Evolutionary conservation across 2,329 filamentous ascomycete species (phyloP).

Genomic region (Arthrobotrys megalospora): DNA sequence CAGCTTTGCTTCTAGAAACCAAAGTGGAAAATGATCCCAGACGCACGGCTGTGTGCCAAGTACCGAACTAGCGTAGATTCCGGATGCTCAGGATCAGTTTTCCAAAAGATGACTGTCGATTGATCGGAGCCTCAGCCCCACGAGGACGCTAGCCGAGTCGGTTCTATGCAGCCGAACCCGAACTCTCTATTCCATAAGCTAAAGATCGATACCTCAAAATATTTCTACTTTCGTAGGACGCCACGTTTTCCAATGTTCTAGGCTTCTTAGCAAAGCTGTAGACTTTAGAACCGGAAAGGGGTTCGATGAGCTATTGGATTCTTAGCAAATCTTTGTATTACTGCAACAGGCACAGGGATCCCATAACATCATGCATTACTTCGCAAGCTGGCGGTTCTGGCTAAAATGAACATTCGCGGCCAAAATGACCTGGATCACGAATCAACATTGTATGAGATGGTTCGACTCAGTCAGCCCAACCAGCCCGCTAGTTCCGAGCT

Average conservation of each 20-base stretch:
- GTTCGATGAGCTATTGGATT: background rate
- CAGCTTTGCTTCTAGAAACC: background rate
- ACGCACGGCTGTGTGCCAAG: slow-evolving; percentile 14
- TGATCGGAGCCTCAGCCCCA: slow-evolving; percentile 21
- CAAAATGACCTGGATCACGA: slow-evolving; percentile 10
- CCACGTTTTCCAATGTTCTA: slow-evolving; percentile 15
- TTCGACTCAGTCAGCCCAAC: too few species aligned
- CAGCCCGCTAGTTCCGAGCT: background rate
- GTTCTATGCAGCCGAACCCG: slow-evolving; percentile 4
- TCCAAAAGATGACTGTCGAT: background rate
- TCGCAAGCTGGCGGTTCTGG: background rate
- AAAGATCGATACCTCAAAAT: background rate
- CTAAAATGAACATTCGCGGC: background rate
- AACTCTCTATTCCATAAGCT: background rate
- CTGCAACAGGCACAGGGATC: slow-evolving; percentile 18
- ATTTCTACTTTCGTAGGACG: background rate
- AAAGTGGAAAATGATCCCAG: background rate
- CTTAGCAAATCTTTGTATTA: slow-evolving; percentile 2
- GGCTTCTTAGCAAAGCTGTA: background rate
- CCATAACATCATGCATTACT: background rate
- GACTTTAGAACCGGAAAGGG: background rate
- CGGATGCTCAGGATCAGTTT: background rate
- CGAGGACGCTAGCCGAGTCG: slow-evolving; percentile 10
- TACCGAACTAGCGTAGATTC: slow-evolving; percentile 44
- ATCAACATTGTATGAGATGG: background rate